phyloP scores from a whole-genome alignment of 23 red algal genomes.

The Gracilaria gracilis region DNA sequence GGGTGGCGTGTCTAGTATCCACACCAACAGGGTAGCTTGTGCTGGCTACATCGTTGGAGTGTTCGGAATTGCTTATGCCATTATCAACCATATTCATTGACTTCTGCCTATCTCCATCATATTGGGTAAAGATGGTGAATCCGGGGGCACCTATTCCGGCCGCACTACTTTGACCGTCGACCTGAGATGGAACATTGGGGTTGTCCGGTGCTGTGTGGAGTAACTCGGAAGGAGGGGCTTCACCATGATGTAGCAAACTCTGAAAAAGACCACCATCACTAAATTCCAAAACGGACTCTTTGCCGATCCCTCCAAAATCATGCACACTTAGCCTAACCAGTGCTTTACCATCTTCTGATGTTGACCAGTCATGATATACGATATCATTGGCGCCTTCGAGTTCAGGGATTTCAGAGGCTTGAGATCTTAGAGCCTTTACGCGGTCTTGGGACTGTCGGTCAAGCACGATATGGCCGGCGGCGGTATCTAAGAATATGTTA shows the following conservation, averaged over 20 bases:
- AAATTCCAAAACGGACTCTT: conserved; percentile 21
- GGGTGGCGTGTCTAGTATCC: not conserved
- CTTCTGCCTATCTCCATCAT: not conserved
- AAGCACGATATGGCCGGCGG: conserved; percentile 15
- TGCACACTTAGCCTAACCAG: conserved; percentile 24
- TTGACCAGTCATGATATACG: conserved; percentile 44
- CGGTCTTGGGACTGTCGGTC: conserved; percentile 10
- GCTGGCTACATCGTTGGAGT: not conserved
- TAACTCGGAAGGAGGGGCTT: not conserved
- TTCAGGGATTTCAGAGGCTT: conserved; percentile 16
- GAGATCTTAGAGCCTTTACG: conserved; percentile 15
- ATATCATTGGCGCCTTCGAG: conserved; percentile 41
- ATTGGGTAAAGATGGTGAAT: conserved; percentile 22
- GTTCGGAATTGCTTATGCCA: not conserved
- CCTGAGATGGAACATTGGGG: not conserved
- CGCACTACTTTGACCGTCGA: not conserved
- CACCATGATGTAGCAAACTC: not conserved
- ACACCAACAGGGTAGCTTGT: not conserved
- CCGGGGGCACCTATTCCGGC: conserved; percentile 35
- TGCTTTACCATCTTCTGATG: conserved; percentile 23
- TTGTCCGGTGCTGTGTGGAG: not conserved
- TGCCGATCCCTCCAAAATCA: conserved; percentile 44
- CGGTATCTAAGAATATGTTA: conserved; percentile 2
- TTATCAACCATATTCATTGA: not conserved
- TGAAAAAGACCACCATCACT: conserved; percentile 21